Evolutionary conservation across 192 early-diverging fungal species (phyloP).

Genomic region (Helicostylum pulchrum): DNA sequence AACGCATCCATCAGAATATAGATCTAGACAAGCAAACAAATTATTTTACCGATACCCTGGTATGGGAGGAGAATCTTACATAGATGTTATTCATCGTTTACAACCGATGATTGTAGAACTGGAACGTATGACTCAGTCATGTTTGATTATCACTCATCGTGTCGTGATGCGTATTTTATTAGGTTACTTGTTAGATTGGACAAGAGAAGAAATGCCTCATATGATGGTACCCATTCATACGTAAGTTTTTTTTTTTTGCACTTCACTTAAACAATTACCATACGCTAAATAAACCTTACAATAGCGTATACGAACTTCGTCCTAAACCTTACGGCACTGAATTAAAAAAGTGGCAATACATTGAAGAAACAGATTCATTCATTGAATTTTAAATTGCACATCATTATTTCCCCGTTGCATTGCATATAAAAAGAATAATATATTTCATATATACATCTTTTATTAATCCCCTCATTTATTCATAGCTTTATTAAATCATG

Average conservation of each 20-base stretch:
- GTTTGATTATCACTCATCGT: slow-evolving; percentile 89
- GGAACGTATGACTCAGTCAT: slow-evolving; percentile 85
- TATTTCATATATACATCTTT: not conserved
- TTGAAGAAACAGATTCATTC: slow-evolving; percentile 27
- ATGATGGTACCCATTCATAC: slow-evolving; percentile 41
- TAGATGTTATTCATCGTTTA: slow-evolving; percentile 92
- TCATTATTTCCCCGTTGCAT: not conserved
- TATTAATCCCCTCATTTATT: no score
- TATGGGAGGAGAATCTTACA: slow-evolving; percentile 90
- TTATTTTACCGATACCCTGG: slow-evolving; percentile 94
- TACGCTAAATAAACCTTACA: no score
- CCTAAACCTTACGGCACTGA: slow-evolving; percentile 41
- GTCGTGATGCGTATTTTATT: slow-evolving; percentile 89
- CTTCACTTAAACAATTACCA: no score
- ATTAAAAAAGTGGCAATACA: slow-evolving; percentile 37
- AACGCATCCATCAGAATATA: slow-evolving; percentile 77
- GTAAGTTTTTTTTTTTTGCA: slow-evolving; percentile 16
- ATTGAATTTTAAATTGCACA: slow-evolving; percentile 3
- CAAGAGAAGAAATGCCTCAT: slow-evolving; percentile 38
- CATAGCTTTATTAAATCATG: no score
- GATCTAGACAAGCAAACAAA: slow-evolving; percentile 80
- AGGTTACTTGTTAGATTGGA: slow-evolving; percentile 80
- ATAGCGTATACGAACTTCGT: slow-evolving; percentile 38
- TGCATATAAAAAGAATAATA: not conserved
- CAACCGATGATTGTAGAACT: slow-evolving; percentile 93